Conservation (phyloP, 331 rosid species). For the Pyrus hybrid region DNA sequence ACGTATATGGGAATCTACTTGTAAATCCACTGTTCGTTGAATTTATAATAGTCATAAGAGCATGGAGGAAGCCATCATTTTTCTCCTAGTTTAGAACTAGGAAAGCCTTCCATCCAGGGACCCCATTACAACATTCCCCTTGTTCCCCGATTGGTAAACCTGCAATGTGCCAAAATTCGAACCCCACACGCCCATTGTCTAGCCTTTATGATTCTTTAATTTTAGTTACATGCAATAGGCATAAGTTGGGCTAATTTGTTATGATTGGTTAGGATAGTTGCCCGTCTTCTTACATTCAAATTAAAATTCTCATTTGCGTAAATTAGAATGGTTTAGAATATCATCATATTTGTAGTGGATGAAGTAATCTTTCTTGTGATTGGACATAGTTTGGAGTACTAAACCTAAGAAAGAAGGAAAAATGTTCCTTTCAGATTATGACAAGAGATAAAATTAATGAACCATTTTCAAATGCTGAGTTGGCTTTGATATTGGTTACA, state of each 20-base stretch:
- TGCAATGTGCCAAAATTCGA: not conserved
- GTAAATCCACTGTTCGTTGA: constrained; percentile 12
- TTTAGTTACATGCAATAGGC: not conserved
- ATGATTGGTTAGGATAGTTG: too few species aligned
- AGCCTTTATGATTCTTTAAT: not conserved
- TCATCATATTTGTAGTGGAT: not conserved
- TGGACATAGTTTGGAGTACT: not conserved
- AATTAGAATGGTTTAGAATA: not conserved
- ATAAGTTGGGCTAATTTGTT: too few species aligned
- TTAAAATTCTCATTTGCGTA: not conserved
- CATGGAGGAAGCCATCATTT: not conserved
- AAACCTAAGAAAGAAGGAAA: not conserved
- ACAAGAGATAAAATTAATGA: not conserved
- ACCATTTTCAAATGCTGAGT: not conserved
- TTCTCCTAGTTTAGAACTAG: not conserved
- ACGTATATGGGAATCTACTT: constrained; percentile 46
- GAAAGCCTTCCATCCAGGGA: not conserved
- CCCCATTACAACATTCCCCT: not conserved
- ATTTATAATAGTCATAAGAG: not conserved
- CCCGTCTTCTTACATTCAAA: too few species aligned
- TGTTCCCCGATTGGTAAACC: not conserved
- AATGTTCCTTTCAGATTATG: not conserved
- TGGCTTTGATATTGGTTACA: not conserved
- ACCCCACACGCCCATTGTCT: not conserved
- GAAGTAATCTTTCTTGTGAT: not conserved